Base-by-base conservation (phyloP, 106 monocot species). In the Apostasia ramifera region DNA sequence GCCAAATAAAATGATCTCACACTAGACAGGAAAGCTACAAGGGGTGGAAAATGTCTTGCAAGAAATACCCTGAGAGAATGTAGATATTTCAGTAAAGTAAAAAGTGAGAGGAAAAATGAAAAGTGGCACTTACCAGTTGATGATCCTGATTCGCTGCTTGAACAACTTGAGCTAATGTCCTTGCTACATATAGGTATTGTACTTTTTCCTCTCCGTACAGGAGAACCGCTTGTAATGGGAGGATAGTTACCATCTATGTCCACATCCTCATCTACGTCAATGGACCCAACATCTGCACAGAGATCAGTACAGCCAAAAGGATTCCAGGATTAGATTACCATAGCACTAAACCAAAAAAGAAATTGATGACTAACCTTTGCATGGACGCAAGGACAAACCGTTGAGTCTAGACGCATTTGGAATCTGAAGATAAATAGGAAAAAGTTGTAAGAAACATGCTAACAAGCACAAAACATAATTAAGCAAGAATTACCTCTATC, bases 261-360 rank as follows among this genome's bases (percentile, higher is more conserved):
- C 37, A 92, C 89, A 77, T 92, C 89, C 55, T 97, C 92, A 81
- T 92, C 92, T 53, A 92, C 97, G 43, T 92, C 92, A 15, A 72
- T 71, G 44, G 73, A 83, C 44, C 89, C 91, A 68, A 78, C 70
- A 12, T 69, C 91, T 97, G 81, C 40, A 70, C 57, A 50, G 8
- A 59, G 47, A 12, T 5, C 66, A 58, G n/a, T 42, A 38, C 54
- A 61, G 6, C 53, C 37, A 48, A 58, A 53, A 10, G 10, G 26
- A 3, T 44, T 55, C 13, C 59, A 67, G 42, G 15, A 38, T 66
- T 62, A 7, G 41, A 70, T 43, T 75, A 52, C 6, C 46, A 61
- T 15, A 64, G 58, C 55, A 45, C 62, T 46, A 0, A 8, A 45
- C 7, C 5, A 4, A 42, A 12, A 51, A 71, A 71, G 61, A 46